These are phyloP conservation scores for Parmelia sp. DNA, from an alignment of 495 filamentous ascomycete genomes.

Conservation along the genomic window DNA sequence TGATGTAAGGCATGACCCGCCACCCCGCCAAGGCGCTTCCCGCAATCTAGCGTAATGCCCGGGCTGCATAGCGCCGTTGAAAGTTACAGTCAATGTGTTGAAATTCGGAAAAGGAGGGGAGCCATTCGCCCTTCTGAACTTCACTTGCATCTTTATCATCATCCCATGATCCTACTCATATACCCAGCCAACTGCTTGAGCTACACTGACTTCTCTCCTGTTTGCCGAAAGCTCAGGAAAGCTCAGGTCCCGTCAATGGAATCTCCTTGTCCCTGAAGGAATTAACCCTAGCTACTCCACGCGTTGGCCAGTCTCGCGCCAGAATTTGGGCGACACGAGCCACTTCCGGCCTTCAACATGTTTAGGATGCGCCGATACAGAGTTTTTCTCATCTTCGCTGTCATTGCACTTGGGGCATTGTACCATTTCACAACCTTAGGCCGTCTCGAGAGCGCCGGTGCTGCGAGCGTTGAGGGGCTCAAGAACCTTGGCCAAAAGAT, in stretches of 20 bases:
- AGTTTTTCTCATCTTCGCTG: slow-evolving; percentile 63
- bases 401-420: slow-evolving; percentile 55
- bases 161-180: neutral
- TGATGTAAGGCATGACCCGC: too few relatives aligned
- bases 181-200: neutral
- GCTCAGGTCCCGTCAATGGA: neutral
- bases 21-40: too few relatives aligned
- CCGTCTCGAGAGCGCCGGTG: slow-evolving; percentile 20
- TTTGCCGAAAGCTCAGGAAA: neutral
- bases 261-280: neutral
- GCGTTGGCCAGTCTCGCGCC: neutral
- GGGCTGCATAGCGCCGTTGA: too few relatives aligned
- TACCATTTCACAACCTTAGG: slow-evolving; percentile 51
- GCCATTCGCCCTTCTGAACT: neutral
- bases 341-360: slow-evolving; percentile 45
- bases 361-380: slow-evolving; percentile 72
- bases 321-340: slow-evolving; percentile 1
- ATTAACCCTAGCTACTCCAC: neutral
- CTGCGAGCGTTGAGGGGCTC: slow-evolving; percentile 35
- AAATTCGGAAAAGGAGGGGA: neutral
- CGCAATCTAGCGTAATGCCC: too few relatives aligned
- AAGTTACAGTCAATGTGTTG: too few relatives aligned
- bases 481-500: slow-evolving; percentile 25
- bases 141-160: neutral
- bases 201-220: neutral